Base-by-base conservation (phyloP, 2,329 filamentous ascomycete genomes). In the Fusarium subtropicale region DNA sequence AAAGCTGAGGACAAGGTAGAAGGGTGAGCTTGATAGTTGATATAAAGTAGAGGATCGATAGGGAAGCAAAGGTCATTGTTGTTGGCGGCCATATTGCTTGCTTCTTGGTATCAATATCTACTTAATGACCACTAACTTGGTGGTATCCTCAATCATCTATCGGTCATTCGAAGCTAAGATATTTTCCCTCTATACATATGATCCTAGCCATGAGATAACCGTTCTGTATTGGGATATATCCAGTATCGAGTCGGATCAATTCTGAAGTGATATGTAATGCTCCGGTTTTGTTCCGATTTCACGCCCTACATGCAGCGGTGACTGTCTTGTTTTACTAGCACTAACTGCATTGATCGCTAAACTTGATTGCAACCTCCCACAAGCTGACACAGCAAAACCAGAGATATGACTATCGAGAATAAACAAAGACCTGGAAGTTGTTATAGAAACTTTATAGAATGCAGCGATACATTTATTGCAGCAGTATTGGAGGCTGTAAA, bases 261-360 rank as follows among this genome's bases (percentile, higher is more conserved):
- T 24, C 10, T 24, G 52, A 33, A n/a, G 22, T 28, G 24, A 33
- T 36, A 50, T 57, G 12, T 26, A n/a, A 24, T 39, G 31, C 59
- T 64, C 60, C 60, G 60, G 50, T 64, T 12, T 45, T 22, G 44
- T 38, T 64, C 60, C 60, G 60, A 64, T 64, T 64, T 28, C 33
- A 34, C 60, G 60, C 60, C 60, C 60, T 64, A 64, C 60, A 26
- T 26, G n/a, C 7, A 38, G 50, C 3, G 33, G 39, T 38, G 42
- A 33, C 30, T 47, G 59, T 39, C 33, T 16, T 20, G 20, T 20
- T 12, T 36, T 33, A 13, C 22, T 12, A 36, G 15, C 24, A 47
- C 48, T 47, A 53, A 55, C 60, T 63, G 22, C 22, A 20, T 30
- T 18, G 20, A 36, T 34, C 11, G 20, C 3, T 24, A 18, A 41